Evolutionary conservation across 495 filamentous ascomycete genomes (phyloP), one percentile per base, ranked within the genome.

Genomic region (Podospora conica): DNA sequence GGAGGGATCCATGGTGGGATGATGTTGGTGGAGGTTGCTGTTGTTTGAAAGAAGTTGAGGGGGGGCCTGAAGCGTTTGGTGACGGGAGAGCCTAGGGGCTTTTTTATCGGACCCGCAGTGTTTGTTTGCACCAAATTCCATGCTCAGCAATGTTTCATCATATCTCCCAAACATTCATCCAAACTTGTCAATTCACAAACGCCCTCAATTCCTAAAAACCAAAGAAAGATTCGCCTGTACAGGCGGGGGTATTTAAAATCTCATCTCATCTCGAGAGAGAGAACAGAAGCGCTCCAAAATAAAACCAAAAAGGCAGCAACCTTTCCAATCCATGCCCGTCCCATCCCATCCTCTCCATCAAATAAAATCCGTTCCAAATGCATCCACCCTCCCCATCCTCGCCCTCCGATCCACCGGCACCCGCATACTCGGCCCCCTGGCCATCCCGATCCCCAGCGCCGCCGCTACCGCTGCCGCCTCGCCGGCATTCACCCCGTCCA

Each of bases 361-460:
- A 6, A 76, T 68, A 60, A 76, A 73, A 2, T 69, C 73, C 53
- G 68, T 70, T 20, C 74, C 71, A 66, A 70, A 71, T 20, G 58
- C 57, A 68, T 76, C 69, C 60, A 71, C 62, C 65, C 66, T 66
- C 24, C 21, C 58, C 15, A 21, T 1, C 28, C 29, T 20, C 40
- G 28, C 65, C 55, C 66, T 33, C 33, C 66, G 53, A 48, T 48
- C 40, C 31, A 55, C 31, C 3, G 66, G 60, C 23, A 68, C 65
- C 25, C 70, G 54, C 18, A 77, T 67, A n/a, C 73, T 75, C 61
- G 68, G 67, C 8, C 75, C 75, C 28, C 75, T 40, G 48, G 75
- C 75, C 59, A 77, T 56, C 5, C 75, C 75, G 25, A 77, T 75
- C 0, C 66, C 75, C 40, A 74, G 54, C 10, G 56, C 62, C 15